Evolutionary conservation across 805 yeast genomes (phyloP).

Genomic region (Lachancea thermotolerans): DNA sequence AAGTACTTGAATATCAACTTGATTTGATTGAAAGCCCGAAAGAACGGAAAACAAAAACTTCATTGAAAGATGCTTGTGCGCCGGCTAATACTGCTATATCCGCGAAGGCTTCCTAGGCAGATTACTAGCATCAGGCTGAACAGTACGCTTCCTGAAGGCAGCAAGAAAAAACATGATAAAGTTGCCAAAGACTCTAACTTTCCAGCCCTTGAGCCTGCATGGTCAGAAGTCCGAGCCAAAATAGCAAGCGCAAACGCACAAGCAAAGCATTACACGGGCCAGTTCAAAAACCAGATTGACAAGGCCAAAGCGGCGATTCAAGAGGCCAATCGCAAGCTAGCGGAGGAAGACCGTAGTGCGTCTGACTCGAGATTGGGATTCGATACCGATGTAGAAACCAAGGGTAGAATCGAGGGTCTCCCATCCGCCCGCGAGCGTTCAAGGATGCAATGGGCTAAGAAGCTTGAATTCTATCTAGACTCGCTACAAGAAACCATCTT

Average conservation of each 20-base stretch:
- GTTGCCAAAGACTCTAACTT: neutral
- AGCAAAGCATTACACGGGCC: constrained; percentile 12
- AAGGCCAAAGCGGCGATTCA: constrained; percentile 33
- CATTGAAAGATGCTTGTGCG: neutral
- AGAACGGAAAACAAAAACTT: neutral
- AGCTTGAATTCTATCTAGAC: constrained; percentile 43
- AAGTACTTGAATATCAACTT: neutral
- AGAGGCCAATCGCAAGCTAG: constrained; percentile 33
- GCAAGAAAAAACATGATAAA: neutral
- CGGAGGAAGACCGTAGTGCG: constrained; percentile 33
- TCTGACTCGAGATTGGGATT: constrained; percentile 29
- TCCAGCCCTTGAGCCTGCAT: constrained; percentile 10
- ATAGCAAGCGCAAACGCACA: constrained; percentile 7
- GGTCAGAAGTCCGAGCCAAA: constrained; percentile 12
- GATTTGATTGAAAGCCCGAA: neutral
- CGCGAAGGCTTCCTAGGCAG: neutral
- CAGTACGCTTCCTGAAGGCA: neutral
- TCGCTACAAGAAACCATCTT: constrained; percentile 51
- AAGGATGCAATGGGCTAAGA: constrained; percentile 38
- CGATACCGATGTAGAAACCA: constrained; percentile 32
- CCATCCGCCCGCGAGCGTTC: constrained; percentile 42
- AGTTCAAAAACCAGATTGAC: constrained; percentile 15
- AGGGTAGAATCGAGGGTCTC: constrained; percentile 31
- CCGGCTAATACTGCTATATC: neutral
- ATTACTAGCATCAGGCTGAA: neutral